Conservation (phyloP, 2,329 filamentous ascomycete genomes). For the Trichoderma sp. region DNA sequence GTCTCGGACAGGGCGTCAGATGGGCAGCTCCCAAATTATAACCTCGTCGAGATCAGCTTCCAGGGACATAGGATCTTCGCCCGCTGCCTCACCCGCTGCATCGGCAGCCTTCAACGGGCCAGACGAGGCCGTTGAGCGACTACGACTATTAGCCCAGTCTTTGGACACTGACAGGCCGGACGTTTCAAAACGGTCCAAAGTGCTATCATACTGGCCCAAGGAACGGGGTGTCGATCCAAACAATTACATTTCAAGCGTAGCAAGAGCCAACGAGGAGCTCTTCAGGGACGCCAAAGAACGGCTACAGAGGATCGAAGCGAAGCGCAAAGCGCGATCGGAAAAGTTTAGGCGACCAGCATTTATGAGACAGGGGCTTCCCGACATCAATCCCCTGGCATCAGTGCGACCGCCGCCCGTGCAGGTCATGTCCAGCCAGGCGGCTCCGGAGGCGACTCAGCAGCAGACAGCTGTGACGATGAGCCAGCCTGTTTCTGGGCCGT, state of each 20-base stretch:
- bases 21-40: constrained; percentile 8
- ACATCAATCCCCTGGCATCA: constrained; percentile 19
- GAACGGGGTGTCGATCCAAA: constrained; percentile 35
- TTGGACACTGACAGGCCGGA: constrained; percentile 29
- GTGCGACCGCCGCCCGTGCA: constrained; percentile 26
- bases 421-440: constrained; percentile 38
- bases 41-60: constrained; percentile 5
- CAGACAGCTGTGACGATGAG: constrained; percentile 40
- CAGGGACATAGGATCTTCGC: constrained; percentile 27
- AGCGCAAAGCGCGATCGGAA: constrained; percentile 34
- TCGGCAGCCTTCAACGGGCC: constrained; percentile 23
- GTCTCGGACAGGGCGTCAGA: constrained; percentile 18
- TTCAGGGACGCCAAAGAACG: constrained; percentile 36
- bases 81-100: constrained; percentile 21
- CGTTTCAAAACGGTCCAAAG: constrained; percentile 28
- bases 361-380: constrained; percentile 27
- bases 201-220: constrained; percentile 41
- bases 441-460: constrained; percentile 36
- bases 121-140: constrained; percentile 35
- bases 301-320: constrained; percentile 33
- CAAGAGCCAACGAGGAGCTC: constrained; percentile 35
- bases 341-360: constrained; percentile 34
- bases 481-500: constrained; percentile 44
- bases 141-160: constrained; percentile 35
- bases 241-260: constrained; percentile 40